phyloP scores from a whole-genome alignment of 495 filamentous ascomycete genomes.

The Eremomyces bilateralis region DNA sequence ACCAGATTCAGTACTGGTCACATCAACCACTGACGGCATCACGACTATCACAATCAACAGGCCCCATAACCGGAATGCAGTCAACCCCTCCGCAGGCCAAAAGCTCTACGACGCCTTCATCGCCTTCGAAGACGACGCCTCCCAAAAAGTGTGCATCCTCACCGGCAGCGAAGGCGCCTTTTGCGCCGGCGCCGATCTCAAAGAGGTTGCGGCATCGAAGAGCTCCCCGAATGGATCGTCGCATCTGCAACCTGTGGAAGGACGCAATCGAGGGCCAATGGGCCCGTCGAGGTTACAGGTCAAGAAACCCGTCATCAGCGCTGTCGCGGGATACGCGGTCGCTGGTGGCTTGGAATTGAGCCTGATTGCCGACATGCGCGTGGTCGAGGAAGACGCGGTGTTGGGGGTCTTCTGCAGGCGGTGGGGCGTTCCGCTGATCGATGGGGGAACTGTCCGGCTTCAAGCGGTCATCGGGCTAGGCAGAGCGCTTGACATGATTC shows the following conservation, averaged over 20 bases:
- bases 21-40: slow-evolving; percentile 14
- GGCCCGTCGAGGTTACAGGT: slow-evolving; percentile 23
- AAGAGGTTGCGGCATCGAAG: slow-evolving; percentile 14
- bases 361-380: slow-evolving; percentile 25
- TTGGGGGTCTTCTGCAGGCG: slow-evolving; percentile 29
- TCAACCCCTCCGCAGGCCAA: slow-evolving; percentile 8
- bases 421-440: slow-evolving; percentile 28
- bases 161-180: slow-evolving; percentile 17
- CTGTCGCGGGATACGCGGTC: slow-evolving; percentile 26
- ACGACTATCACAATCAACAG: slow-evolving; percentile 24
- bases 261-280: slow-evolving; percentile 20
- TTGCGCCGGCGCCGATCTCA: slow-evolving; percentile 26
- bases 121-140: slow-evolving; percentile 22
- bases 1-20: slow-evolving; percentile 2
- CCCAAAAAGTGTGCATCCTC: slow-evolving; percentile 26
- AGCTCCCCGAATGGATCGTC: neutral
- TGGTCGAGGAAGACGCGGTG: slow-evolving; percentile 25
- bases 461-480: slow-evolving; percentile 27
- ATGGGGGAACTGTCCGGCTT: slow-evolving; percentile 27
- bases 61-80: slow-evolving; percentile 9
- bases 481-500: slow-evolving; percentile 28
- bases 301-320: slow-evolving; percentile 21
- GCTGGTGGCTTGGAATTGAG: slow-evolving; percentile 27
- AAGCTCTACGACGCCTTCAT: slow-evolving; percentile 22
- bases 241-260: slow-evolving; percentile 8